These are phyloP conservation scores for Geotrichum macrosporum DNA, from an alignment of 1,139 yeast species.

Conservation along the genomic window DNA sequence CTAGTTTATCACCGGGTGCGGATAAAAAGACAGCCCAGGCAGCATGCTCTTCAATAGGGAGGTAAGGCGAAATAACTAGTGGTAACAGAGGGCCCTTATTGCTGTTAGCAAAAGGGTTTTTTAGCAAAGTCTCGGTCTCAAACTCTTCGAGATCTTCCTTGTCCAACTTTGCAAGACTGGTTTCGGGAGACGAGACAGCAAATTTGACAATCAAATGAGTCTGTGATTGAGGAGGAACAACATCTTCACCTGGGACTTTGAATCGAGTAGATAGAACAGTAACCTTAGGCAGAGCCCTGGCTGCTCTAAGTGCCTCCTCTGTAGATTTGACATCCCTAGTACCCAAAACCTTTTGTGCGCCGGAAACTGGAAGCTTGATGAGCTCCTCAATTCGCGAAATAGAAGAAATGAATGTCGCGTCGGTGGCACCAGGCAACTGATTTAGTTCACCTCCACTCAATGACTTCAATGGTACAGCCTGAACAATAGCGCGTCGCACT, in stretches of 20 bases:
- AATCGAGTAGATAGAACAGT: conserved; percentile 69
- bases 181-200: conserved; percentile 58
- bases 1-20: conserved; percentile 69
- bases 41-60: conserved; percentile 50
- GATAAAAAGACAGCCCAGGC: conserved; percentile 67
- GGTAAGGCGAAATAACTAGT: conserved; percentile 62
- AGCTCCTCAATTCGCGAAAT: conserved; percentile 6
- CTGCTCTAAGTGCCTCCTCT: conserved; percentile 53
- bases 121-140: conserved; percentile 60
- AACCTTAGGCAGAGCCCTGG: conserved; percentile 62
- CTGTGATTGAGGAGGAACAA: conserved; percentile 69
- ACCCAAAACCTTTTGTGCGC: conserved; percentile 22
- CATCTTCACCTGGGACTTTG: conserved; percentile 81
- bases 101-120: conserved; percentile 66
- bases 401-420: conserved; percentile 2
- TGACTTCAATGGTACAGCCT: conserved; percentile 60
- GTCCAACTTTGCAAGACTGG: conserved; percentile 33
- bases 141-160: conserved; percentile 43
- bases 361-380: conserved; percentile 14
- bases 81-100: conserved; percentile 65
- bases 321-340: conserved; percentile 33
- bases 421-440: conserved; percentile 70
- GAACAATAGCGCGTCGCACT: conserved; percentile 67
- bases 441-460: conserved; percentile 59
- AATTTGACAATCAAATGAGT: conserved; percentile 74